These are phyloP conservation scores for Ehretia macrophylla DNA, from an alignment of 257 asterid species.

Conservation along the genomic window DNA sequence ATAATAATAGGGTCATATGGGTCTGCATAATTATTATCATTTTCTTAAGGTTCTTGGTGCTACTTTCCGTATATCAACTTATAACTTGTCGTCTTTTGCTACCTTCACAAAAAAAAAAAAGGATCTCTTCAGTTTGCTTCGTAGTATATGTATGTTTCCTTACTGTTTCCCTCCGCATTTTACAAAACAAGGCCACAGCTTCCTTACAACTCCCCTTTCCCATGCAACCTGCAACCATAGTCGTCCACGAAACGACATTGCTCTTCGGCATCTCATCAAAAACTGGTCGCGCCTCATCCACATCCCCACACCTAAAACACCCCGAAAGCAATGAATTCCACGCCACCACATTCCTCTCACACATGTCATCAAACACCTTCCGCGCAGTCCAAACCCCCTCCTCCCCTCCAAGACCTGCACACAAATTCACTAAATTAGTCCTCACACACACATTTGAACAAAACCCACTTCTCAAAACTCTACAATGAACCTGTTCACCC, in stretches of 20 bases:
- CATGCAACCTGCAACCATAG: slow-evolving; percentile 64
- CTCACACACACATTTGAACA: slow-evolving; percentile 49
- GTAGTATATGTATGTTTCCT: too few relatives aligned
- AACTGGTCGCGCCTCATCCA: slow-evolving; percentile 36
- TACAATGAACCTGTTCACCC: slow-evolving; percentile 69
- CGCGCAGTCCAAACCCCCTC: slow-evolving; percentile 36
- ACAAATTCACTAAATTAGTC: slow-evolving; percentile 68
- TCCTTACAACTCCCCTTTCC: slow-evolving; percentile 56
- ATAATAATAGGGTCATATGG: too few relatives aligned
- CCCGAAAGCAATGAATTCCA: slow-evolving; percentile 80
- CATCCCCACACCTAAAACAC: slow-evolving; percentile 39
- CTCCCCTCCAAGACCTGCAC: slow-evolving; percentile 26
- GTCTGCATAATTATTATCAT: too few relatives aligned
- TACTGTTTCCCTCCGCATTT: slow-evolving; percentile 37
- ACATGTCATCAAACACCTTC: slow-evolving; percentile 65
- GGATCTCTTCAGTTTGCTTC: too few relatives aligned
- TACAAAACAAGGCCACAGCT: slow-evolving; percentile 43
- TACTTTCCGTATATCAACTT: too few relatives aligned
- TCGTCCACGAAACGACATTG: slow-evolving; percentile 78
- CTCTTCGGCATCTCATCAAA: slow-evolving; percentile 62
- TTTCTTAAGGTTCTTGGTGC: too few relatives aligned
- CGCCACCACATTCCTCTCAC: slow-evolving; percentile 50
- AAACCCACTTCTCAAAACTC: slow-evolving; percentile 49
- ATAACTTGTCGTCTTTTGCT: too few relatives aligned
- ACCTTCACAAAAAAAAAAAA: too few relatives aligned